Evolutionary conservation across 2,329 filamentous ascomycete species (phyloP).

Genomic region (Raffaelea arxii): DNA sequence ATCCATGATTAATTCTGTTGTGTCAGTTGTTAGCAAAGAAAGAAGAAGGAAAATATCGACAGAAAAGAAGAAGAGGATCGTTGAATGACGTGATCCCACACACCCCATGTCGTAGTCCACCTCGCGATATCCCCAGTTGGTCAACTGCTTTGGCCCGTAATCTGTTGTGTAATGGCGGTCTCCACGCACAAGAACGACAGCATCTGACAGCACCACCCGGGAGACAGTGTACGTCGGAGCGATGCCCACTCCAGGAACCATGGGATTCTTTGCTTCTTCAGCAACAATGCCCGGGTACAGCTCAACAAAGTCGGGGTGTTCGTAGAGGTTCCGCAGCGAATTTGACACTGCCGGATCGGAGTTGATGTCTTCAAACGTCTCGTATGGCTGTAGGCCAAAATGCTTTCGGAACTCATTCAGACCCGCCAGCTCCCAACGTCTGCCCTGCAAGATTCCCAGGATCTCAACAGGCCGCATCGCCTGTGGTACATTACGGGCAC

Average conservation of each 20-base stretch:
- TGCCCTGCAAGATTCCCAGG: conserved; percentile 66
- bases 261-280: conserved; percentile 65
- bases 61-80: neutral
- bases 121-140: conserved; percentile 76
- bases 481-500: conserved; percentile 62
- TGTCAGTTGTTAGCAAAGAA: neutral
- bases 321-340: conserved; percentile 57
- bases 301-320: conserved; percentile 71
- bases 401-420: conserved; percentile 81
- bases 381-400: conserved; percentile 66
- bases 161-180: conserved; percentile 75
- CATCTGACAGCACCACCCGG: conserved; percentile 66
- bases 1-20: conserved; percentile 59
- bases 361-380: conserved; percentile 77
- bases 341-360: conserved; percentile 62
- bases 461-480: conserved; percentile 70
- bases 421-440: conserved; percentile 67
- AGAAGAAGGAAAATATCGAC: neutral
- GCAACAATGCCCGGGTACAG: conserved; percentile 70
- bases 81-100: too few species aligned
- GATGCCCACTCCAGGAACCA: conserved; percentile 66
- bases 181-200: conserved; percentile 67
- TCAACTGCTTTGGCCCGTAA: conserved; percentile 63
- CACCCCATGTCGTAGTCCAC: conserved; percentile 57
- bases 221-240: conserved; percentile 68